phyloP scores from a whole-genome alignment of 2,329 filamentous ascomycete genomes.

The Parafenestella ontariensis region DNA sequence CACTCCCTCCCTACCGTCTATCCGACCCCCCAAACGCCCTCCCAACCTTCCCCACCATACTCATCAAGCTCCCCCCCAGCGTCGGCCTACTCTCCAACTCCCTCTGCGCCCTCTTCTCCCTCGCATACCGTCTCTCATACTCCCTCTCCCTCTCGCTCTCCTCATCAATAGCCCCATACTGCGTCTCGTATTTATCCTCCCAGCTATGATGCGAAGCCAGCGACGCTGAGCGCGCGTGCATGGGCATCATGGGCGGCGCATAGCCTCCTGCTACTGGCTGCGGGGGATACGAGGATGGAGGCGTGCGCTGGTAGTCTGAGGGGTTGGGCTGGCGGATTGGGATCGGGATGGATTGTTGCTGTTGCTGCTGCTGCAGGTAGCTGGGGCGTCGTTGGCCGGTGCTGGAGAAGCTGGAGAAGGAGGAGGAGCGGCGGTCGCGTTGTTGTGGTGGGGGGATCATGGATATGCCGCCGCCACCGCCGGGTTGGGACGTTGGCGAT shows the following conservation, averaged over 20 bases:
- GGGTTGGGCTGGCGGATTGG: constrained; percentile 4
- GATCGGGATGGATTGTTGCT: constrained; percentile 7
- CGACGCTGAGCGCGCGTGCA: constrained; percentile 7
- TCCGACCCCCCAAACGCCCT: constrained; percentile 10
- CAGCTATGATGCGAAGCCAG: constrained; percentile 8
- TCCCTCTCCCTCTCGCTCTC: constrained; percentile 20
- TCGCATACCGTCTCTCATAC: constrained; percentile 24
- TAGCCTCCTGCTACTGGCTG: constrained; percentile 4
- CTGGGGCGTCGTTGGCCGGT: not conserved
- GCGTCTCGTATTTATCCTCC: constrained; percentile 5
- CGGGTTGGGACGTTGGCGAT: constrained; percentile 5
- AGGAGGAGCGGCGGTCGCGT: constrained; percentile 6
- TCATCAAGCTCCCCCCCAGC: constrained; percentile 35
- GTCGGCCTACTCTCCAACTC: constrained; percentile 35
- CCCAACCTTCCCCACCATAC: constrained; percentile 19
- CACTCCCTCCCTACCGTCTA: constrained; percentile 5
- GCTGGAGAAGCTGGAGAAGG: constrained; percentile 1
- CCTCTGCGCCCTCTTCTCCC: constrained; percentile 7
- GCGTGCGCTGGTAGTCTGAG: constrained; percentile 3
- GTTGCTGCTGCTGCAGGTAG: not conserved
- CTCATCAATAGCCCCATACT: constrained; percentile 18
- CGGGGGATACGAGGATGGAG: not conserved
- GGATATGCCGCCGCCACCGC: not conserved
- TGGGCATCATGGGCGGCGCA: not conserved
- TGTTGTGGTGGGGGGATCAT: constrained; percentile 5